These are phyloP conservation scores for Glycine latifolia DNA, from an alignment of 306 rosid genomes.

Conservation along the genomic window DNA sequence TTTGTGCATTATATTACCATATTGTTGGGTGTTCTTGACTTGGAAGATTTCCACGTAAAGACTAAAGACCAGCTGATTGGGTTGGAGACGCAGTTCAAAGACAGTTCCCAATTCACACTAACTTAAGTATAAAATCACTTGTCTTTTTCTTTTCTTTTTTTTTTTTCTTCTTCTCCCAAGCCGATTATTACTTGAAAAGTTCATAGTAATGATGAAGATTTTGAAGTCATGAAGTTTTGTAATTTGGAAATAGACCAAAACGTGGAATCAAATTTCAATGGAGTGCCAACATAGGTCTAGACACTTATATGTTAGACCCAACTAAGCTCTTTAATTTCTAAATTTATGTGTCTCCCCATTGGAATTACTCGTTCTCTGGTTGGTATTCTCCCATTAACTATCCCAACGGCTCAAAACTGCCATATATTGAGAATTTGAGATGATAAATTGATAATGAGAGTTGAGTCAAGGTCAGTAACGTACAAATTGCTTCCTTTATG, in stretches of 20 bases:
- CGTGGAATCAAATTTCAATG: conserved; percentile 33
- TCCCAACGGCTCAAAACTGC: conserved; percentile 57
- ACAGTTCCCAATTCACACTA: conserved; percentile 39
- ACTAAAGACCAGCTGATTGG: not conserved
- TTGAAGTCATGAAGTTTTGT: conserved; percentile 37
- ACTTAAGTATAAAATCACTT: conserved; percentile 1
- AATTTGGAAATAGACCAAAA: conserved; percentile 43
- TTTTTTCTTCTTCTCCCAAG: not conserved
- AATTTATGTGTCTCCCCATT: conserved; percentile 17
- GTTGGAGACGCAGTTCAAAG: conserved; percentile 34
- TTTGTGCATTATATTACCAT: not conserved
- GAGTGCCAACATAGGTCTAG: conserved; percentile 27
- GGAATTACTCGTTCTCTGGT: conserved; percentile 45
- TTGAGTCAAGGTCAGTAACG: conserved; percentile 43
- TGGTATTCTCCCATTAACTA: conserved; percentile 54
- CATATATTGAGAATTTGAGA: not conserved
- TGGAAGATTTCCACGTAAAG: conserved; percentile 39
- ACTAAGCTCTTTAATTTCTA: conserved; percentile 13
- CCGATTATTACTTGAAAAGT: conserved; percentile 29
- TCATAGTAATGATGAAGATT: conserved; percentile 45
- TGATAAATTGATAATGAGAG: not conserved
- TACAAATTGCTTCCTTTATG: conserved; percentile 4
- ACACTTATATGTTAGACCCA: not conserved
- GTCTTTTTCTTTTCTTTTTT: not conserved
- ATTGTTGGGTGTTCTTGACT: not conserved